A percentile compares a stretch with the other conserved stretches of the same genome.
Conservation (phyloP, 1,139 yeast genomes). For the Trichomonascaceae sp. region DNA sequence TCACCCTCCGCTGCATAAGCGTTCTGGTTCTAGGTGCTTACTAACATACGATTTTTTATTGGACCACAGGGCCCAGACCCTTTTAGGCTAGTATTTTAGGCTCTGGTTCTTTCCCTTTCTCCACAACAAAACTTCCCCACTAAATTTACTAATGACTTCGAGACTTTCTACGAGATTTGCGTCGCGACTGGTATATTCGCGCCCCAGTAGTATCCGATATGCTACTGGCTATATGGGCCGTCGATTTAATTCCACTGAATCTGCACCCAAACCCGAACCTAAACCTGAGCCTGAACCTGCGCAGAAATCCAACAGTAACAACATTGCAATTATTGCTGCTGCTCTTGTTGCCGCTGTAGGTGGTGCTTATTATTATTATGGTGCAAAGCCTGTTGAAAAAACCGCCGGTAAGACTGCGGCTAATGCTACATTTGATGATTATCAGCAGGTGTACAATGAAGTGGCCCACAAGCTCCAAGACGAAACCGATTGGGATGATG, state of each 20-base stretch:
- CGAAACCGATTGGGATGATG: constrained; percentile 69
- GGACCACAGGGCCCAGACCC: background rate
- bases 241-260: background rate
- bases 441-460: constrained; percentile 71
- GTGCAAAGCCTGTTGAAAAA: constrained; percentile 22
- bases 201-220: background rate
- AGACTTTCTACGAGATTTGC: background rate
- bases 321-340: constrained; percentile 11
- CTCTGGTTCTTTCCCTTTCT: background rate
- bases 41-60: background rate
- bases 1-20: background rate
- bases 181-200: background rate
- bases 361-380: constrained; percentile 22
- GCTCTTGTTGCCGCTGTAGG: constrained; percentile 19
- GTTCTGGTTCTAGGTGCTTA: background rate
- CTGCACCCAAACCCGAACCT: background rate
- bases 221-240: background rate
- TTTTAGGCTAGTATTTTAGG: background rate
- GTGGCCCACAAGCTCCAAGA: constrained; percentile 71
- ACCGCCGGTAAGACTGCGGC: constrained; percentile 17
- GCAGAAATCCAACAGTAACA: constrained; percentile 8
- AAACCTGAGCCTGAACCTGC: constrained; percentile 3
- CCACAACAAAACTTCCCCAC: background rate
- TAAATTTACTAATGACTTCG: background rate
- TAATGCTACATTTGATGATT: constrained; percentile 46